These are phyloP conservation scores for Phytophthora lateralis DNA, from an alignment of 352 stramenopile species.

Conservation along the genomic window DNA sequence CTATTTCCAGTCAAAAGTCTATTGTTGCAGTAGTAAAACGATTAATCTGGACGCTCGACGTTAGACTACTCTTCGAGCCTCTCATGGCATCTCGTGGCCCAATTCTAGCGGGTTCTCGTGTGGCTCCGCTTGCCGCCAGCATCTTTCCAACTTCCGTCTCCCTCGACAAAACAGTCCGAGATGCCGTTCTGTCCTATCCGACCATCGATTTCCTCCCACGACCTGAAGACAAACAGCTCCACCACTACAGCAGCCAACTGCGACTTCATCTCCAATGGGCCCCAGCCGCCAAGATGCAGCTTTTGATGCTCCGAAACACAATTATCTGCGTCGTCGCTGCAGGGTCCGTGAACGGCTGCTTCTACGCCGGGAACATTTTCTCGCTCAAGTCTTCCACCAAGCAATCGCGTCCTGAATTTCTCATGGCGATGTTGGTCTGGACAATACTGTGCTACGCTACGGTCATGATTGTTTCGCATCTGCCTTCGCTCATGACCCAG, in stretches of 20 bases:
- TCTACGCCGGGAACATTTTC: slow-evolving; percentile 27
- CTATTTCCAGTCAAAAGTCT: slow-evolving; percentile 18
- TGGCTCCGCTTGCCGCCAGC: slow-evolving; percentile 6
- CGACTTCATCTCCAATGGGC: slow-evolving; percentile 23
- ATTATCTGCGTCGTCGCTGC: slow-evolving; percentile 16
- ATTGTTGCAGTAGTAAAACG: slow-evolving; percentile 5
- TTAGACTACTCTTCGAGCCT: not conserved
- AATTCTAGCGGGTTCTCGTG: slow-evolving; percentile 14
- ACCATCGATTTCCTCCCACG: not conserved
- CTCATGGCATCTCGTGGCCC: slow-evolving; percentile 3
- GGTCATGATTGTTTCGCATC: slow-evolving; percentile 20
- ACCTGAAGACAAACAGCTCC: slow-evolving; percentile 6
- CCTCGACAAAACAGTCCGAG: not conserved
- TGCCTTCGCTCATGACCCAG: slow-evolving; percentile 19
- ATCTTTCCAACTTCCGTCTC: slow-evolving; percentile 1
- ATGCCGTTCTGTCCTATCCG: not conserved
- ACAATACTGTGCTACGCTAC: slow-evolving; percentile 4
- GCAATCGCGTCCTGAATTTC: slow-evolving; percentile 22
- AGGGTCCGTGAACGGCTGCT: slow-evolving; percentile 20
- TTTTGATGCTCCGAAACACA: slow-evolving; percentile 25
- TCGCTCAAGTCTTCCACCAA: slow-evolving; percentile 22
- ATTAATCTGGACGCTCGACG: not conserved
- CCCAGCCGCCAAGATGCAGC: slow-evolving; percentile 22
- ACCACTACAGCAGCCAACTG: slow-evolving; percentile 22
- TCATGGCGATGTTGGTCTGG: slow-evolving; percentile 29